Percentiles rank a stretch among this genome's conserved stretches.
These are phyloP conservation scores for Myxozyma geophila DNA, from an alignment of 805 yeast species.

Conservation along the genomic window DNA sequence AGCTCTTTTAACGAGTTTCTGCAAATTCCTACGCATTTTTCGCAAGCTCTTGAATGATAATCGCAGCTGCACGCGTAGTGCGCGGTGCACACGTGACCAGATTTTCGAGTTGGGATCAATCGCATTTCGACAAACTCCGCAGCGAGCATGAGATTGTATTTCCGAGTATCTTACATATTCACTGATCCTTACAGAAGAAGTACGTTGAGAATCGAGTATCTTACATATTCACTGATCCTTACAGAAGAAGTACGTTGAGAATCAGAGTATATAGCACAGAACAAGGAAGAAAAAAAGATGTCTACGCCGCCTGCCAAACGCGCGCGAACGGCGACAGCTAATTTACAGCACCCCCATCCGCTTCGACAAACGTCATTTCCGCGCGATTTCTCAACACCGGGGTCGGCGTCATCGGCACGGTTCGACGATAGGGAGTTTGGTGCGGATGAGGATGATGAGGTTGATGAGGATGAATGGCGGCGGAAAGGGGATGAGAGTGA, in stretches of 20 bases:
- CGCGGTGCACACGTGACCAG: too few species aligned
- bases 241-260: not conserved
- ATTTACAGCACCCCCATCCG: slow-evolving; percentile 22
- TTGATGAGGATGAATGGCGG: slow-evolving; percentile 20
- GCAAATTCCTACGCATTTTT: too few species aligned
- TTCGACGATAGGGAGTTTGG: slow-evolving; percentile 22
- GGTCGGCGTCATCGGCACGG: not conserved
- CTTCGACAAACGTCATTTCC: slow-evolving; percentile 29
- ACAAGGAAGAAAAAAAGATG: not conserved
- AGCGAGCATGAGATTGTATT: too few species aligned
- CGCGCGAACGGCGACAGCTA: not conserved
- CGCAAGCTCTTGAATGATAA: too few species aligned
- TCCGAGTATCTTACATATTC: too few species aligned
- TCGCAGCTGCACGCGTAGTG: too few species aligned
- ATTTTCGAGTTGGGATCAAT: too few species aligned
- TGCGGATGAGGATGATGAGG: slow-evolving; percentile 37
- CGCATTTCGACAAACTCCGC: too few species aligned
- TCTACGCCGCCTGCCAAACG: not conserved
- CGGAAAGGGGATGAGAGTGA: not conserved
- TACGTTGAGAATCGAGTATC: too few species aligned
- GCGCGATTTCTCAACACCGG: slow-evolving; percentile 7
- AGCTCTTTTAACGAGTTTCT: too few species aligned
- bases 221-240: not conserved
- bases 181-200: not conserved
- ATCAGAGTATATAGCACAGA: not conserved